phyloP scores from a whole-genome alignment of 352 stramenopile species.

The Stramenopiles sp. region DNA sequence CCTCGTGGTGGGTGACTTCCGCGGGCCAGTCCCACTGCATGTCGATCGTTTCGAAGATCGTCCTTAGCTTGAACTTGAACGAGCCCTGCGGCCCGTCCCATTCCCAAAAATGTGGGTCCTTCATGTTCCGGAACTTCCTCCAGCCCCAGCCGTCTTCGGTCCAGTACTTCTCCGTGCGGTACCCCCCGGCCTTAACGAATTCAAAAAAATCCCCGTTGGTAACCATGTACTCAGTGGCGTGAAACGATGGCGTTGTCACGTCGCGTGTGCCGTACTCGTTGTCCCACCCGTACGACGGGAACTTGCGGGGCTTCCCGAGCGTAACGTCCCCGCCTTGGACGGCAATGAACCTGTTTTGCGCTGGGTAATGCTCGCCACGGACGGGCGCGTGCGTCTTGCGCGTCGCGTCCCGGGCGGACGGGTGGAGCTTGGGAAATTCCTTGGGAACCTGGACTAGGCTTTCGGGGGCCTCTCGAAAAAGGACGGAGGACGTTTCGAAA shows the following conservation, averaged over 20 bases:
- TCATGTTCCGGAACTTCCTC: conserved; percentile 79
- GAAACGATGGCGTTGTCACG: conserved; percentile 58
- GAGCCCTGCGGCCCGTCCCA: conserved; percentile 63
- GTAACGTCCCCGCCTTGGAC: conserved; percentile 40
- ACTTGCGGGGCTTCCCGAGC: conserved; percentile 67
- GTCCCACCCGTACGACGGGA: conserved; percentile 86
- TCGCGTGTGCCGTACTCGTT: conserved; percentile 82
- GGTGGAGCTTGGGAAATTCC: conserved; percentile 59
- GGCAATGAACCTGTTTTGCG: conserved; percentile 61
- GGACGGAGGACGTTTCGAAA: conserved; percentile 84
- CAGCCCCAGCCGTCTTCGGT: conserved; percentile 74
- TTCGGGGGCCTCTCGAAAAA: conserved; percentile 71
- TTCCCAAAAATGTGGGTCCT: conserved; percentile 84
- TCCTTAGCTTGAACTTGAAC: conserved; percentile 75
- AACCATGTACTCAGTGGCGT: conserved; percentile 66
- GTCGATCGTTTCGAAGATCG: conserved; percentile 61
- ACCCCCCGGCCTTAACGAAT: conserved; percentile 79
- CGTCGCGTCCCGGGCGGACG: conserved; percentile 27
- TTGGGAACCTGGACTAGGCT: conserved; percentile 58
- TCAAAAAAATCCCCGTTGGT: conserved; percentile 86
- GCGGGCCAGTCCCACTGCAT: conserved; percentile 89
- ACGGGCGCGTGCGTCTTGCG: conserved; percentile 29
- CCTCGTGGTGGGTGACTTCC: conserved; percentile 86
- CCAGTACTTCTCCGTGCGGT: conserved; percentile 68
- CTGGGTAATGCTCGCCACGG: conserved; percentile 54